Evolutionary conservation across 2,329 filamentous ascomycete genomes (phyloP).

Genomic region (Ascochyta clinopodiicola): DNA sequence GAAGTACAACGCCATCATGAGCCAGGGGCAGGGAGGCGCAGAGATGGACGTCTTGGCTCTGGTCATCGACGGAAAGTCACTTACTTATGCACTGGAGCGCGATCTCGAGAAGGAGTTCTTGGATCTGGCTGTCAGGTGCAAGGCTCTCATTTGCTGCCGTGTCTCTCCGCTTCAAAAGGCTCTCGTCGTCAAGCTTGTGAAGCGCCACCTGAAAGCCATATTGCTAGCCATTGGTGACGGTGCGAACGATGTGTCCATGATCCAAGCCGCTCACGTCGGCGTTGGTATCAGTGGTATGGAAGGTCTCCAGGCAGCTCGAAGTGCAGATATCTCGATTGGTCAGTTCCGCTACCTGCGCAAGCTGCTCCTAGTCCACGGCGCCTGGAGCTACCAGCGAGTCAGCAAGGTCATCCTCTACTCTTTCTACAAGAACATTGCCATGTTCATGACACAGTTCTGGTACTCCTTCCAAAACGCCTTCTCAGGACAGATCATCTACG

Average conservation of each 20-base stretch:
- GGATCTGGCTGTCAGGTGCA: slow-evolving; percentile 92
- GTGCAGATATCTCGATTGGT: slow-evolving; percentile 92
- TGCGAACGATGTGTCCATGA: slow-evolving; percentile 99
- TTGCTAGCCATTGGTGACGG: slow-evolving; percentile 96
- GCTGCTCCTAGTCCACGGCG: slow-evolving; percentile 89
- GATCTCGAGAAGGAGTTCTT: slow-evolving; percentile 93
- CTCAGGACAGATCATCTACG: slow-evolving; percentile 96
- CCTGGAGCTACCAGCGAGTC: slow-evolving; percentile 97
- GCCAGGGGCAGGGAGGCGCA: slow-evolving; percentile 76
- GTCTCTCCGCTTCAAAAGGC: slow-evolving; percentile 98
- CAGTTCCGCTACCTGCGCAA: slow-evolving; percentile 97
- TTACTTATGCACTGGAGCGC: slow-evolving; percentile 91
- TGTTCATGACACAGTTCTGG: slow-evolving; percentile 99
- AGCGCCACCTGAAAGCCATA: slow-evolving; percentile 89
- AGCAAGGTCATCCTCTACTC: slow-evolving; percentile 98
- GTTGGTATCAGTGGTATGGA: slow-evolving; percentile 97
- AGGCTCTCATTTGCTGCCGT: slow-evolving; percentile 97
- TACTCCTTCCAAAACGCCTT: slow-evolving; percentile 99
- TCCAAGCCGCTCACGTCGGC: slow-evolving; percentile 96
- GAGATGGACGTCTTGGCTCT: slow-evolving; percentile 88
- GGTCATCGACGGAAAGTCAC: slow-evolving; percentile 93
- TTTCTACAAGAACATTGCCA: slow-evolving; percentile 98
- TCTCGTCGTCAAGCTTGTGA: slow-evolving; percentile 96
- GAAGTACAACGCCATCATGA: slow-evolving; percentile 89
- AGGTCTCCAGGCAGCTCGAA: slow-evolving; percentile 93